phyloP scores from a whole-genome alignment of 2,329 filamentous ascomycete species.

The Trichoderma endophyticum region DNA sequence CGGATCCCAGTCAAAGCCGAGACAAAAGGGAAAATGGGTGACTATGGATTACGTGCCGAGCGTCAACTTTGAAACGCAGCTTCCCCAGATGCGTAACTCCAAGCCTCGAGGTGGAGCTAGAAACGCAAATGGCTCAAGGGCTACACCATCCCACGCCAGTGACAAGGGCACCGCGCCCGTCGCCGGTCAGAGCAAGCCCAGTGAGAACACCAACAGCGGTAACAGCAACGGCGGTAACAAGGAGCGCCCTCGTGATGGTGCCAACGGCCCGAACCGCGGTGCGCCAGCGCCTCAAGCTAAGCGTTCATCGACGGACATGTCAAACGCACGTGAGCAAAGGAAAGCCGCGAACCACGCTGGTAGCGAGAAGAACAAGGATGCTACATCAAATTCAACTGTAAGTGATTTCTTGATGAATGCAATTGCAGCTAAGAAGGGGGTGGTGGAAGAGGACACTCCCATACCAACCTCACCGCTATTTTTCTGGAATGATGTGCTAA shows the following conservation, averaged over 20 bases:
- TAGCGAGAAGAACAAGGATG: slow-evolving; percentile 43
- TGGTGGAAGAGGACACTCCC: not conserved
- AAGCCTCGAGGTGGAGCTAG: slow-evolving; percentile 51
- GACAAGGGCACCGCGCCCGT: slow-evolving; percentile 38
- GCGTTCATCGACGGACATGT: slow-evolving; percentile 43
- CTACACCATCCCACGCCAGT: slow-evolving; percentile 31
- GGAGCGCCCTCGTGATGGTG: slow-evolving; percentile 37
- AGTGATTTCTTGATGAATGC: slow-evolving; percentile 26
- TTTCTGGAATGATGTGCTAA: slow-evolving; percentile 10
- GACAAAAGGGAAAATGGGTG: slow-evolving; percentile 83
- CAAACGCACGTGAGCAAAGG: slow-evolving; percentile 43
- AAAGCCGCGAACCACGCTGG: slow-evolving; percentile 38
- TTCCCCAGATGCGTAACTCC: slow-evolving; percentile 54
- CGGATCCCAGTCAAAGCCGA: slow-evolving; percentile 40
- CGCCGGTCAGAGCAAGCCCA: slow-evolving; percentile 31
- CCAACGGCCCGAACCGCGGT: slow-evolving; percentile 34
- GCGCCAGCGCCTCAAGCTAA: slow-evolving; percentile 41
- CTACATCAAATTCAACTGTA: slow-evolving; percentile 36
- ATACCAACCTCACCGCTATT: not conserved
- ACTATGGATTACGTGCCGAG: slow-evolving; percentile 77
- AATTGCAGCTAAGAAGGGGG: not conserved
- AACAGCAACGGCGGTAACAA: slow-evolving; percentile 21
- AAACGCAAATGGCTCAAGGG: slow-evolving; percentile 39
- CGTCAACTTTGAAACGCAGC: slow-evolving; percentile 80
- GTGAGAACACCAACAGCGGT: slow-evolving; percentile 24